phyloP scores from a whole-genome alignment of 805 yeast species.

The Candida nanaspora region DNA sequence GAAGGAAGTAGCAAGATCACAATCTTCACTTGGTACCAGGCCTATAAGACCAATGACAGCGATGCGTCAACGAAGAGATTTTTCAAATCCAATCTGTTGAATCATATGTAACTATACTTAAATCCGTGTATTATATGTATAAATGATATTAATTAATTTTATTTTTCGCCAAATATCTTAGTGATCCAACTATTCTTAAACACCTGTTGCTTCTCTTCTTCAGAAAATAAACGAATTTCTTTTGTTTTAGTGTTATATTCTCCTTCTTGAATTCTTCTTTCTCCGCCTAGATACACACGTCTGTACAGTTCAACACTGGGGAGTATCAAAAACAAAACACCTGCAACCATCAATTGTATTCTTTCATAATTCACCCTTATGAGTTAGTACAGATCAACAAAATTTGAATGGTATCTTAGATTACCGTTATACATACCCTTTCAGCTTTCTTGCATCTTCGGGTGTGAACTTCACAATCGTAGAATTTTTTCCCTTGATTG shows the following conservation, averaged over 20 bases:
- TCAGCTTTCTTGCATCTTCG: not conserved
- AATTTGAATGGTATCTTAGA: not conserved
- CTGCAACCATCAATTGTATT: constrained; percentile 24
- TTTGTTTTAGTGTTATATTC: constrained; percentile 37
- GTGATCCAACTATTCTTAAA: constrained; percentile 34
- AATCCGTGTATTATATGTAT: not conserved
- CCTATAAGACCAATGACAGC: not conserved
- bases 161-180: constrained; percentile 35
- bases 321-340: constrained; percentile 19
- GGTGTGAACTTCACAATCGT: constrained; percentile 9
- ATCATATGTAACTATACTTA: not conserved
- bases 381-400: constrained; percentile 3
- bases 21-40: constrained; percentile 13
- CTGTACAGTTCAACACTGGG: constrained; percentile 26
- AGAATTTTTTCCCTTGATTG: constrained; percentile 12
- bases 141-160: constrained; percentile 9
- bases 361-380: constrained; percentile 12
- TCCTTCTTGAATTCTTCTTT: constrained; percentile 38
- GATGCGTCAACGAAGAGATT: not conserved
- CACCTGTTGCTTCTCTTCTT: constrained; percentile 30
- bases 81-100: not conserved
- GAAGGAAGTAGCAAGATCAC: constrained; percentile 15
- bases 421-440: not conserved
- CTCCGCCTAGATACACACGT: constrained; percentile 31
- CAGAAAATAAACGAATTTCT: constrained; percentile 33